Conservation (phyloP, 345 rosid genomes). For the Moricandia arvensis region DNA sequence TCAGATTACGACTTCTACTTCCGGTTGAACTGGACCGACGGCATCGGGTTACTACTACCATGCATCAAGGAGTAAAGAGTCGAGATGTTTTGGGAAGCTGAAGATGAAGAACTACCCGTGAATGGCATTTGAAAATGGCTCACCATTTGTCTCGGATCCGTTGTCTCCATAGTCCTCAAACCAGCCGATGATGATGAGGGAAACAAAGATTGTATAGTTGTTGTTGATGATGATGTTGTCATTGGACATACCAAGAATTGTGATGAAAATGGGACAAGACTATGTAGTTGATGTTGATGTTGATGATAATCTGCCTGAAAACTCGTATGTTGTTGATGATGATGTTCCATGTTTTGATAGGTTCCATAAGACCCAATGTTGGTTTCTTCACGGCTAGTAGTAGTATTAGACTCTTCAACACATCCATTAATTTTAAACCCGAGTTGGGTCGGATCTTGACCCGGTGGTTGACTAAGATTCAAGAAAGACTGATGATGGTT, state of each 20-base stretch:
- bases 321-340: slow-evolving; percentile 30
- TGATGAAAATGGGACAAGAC: slow-evolving; percentile 52
- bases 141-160: slow-evolving; percentile 45
- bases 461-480: slow-evolving; percentile 28
- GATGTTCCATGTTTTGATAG: slow-evolving; percentile 43
- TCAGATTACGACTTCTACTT: slow-evolving; percentile 13
- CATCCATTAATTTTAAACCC: slow-evolving; percentile 40
- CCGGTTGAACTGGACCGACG: slow-evolving; percentile 25
- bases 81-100: slow-evolving; percentile 32
- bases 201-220: slow-evolving; percentile 45
- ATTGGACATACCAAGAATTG: slow-evolving; percentile 50
- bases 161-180: slow-evolving; percentile 26
- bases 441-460: slow-evolving; percentile 44
- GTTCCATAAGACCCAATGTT: slow-evolving; percentile 33
- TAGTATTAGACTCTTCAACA: slow-evolving; percentile 28
- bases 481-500: slow-evolving; percentile 27
- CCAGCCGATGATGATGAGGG: slow-evolving; percentile 34
- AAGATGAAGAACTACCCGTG: slow-evolving; percentile 38
- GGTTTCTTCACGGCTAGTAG: slow-evolving; percentile 40
- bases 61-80: slow-evolving; percentile 36
- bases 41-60: slow-evolving; percentile 20
- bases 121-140: slow-evolving; percentile 53
- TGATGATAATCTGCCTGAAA: slow-evolving; percentile 24
- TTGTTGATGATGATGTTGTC: slow-evolving; percentile 20
- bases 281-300: slow-evolving; percentile 31